Evolutionary conservation across 2,329 filamentous ascomycete genomes (phyloP).

Genomic region (Ophiostoma tasmaniense): DNA sequence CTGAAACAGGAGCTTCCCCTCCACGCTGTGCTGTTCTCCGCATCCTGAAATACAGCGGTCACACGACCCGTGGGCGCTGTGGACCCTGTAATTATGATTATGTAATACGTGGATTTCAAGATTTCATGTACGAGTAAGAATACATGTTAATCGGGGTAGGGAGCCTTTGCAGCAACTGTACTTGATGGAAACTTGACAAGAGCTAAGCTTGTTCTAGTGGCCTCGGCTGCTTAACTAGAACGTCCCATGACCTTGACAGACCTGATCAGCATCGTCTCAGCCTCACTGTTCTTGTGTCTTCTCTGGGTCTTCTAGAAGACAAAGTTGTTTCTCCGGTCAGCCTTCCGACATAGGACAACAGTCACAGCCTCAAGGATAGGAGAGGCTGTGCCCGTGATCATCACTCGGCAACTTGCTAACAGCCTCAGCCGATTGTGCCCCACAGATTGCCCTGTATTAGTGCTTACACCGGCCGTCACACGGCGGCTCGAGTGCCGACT

Average conservation of each 20-base stretch:
- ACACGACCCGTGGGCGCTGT: not conserved
- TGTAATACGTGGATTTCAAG: not conserved
- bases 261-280: not conserved
- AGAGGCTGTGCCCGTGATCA: not conserved
- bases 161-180: not conserved
- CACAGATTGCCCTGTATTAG: not conserved
- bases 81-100: not conserved
- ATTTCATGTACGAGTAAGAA: too few species aligned
- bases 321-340: not conserved
- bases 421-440: too few species aligned
- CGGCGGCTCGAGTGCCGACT: not conserved
- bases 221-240: not conserved
- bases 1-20: constrained; percentile 1
- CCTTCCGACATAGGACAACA: not conserved
- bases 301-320: not conserved
- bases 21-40: not conserved
- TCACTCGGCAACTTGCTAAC: not conserved
- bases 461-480: not conserved
- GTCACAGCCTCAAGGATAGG: not conserved
- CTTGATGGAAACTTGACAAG: too few species aligned
- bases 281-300: not conserved
- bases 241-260: not conserved
- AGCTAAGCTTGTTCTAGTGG: not conserved
- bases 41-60: not conserved
- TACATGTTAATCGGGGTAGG: too few species aligned